Evolutionary conservation across 306 rosid genomes (phyloP).

Genomic region (Aeschynomene evenia): DNA sequence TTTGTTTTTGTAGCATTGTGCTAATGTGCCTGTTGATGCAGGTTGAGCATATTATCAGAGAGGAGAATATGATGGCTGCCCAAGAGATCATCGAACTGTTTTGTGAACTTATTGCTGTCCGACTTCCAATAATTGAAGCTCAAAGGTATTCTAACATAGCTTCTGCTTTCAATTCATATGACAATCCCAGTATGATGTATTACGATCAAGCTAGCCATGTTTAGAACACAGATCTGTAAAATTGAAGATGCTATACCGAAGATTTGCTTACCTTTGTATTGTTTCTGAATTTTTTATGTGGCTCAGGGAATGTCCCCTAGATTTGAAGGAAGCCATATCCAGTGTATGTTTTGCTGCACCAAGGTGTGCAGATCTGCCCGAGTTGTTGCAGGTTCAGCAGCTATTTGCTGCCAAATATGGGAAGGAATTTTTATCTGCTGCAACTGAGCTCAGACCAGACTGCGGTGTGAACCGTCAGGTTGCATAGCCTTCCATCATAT

Average conservation of each 20-base stretch:
- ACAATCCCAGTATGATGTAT: conserved; percentile 3
- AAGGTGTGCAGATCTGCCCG: conserved; percentile 90
- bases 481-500: conserved; percentile 28
- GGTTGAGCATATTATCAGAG: conserved; percentile 95
- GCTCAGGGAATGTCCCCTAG: conserved; percentile 85
- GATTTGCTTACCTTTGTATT: background rate
- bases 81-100: conserved; percentile 91
- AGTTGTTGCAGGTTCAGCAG: conserved; percentile 86
- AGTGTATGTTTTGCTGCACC: conserved; percentile 96
- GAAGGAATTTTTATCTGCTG: conserved; percentile 78
- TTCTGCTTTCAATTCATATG: conserved; percentile 18
- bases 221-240: background rate
- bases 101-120: conserved; percentile 76
- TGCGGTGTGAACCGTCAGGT: conserved; percentile 99
- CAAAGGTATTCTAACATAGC: conserved; percentile 58
- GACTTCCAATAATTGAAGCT: conserved; percentile 86
- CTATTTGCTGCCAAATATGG: conserved; percentile 82
- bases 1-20: background rate
- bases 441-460: conserved; percentile 87
- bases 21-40: conserved; percentile 33
- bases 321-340: conserved; percentile 95
- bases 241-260: background rate
- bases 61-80: conserved; percentile 98
- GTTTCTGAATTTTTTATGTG: background rate
- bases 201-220: background rate